Conservation (phyloP, 345 rosid species). For the Rhodomyrtus tomentosa region DNA sequence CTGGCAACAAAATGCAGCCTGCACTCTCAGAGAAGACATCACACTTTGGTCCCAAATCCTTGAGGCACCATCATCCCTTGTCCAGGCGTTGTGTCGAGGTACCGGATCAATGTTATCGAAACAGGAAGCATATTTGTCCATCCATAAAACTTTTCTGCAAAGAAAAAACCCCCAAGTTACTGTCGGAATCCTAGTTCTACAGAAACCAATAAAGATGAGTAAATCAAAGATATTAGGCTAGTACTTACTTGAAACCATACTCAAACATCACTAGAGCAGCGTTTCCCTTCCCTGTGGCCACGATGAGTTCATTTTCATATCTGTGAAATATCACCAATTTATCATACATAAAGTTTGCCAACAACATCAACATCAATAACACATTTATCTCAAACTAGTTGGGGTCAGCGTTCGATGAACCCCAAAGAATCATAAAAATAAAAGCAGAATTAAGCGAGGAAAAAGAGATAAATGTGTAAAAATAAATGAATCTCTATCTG, state of each 20-base stretch:
- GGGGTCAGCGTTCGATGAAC: no score
- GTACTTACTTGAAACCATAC: slow-evolving; percentile 68
- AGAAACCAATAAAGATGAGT: not conserved
- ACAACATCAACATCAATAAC: no score
- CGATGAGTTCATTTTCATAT: slow-evolving; percentile 54
- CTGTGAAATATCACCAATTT: slow-evolving; percentile 12
- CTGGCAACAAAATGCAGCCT: slow-evolving; percentile 78
- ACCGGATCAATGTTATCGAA: slow-evolving; percentile 75
- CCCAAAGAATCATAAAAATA: no score
- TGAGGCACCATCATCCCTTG: not conserved
- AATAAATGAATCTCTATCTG: no score
- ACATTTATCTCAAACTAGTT: no score
- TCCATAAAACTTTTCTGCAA: slow-evolving; percentile 64
- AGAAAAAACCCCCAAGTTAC: not conserved
- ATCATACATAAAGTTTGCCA: not conserved
- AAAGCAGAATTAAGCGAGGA: no score
- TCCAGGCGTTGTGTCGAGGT: slow-evolving; percentile 56
- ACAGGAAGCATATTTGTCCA: slow-evolving; percentile 61
- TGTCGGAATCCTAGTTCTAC: not conserved
- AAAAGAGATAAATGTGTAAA: no score
- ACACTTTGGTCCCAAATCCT: slow-evolving; percentile 8
- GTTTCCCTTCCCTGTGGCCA: slow-evolving; percentile 83
- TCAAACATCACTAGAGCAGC: slow-evolving; percentile 72
- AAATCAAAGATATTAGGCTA: not conserved
- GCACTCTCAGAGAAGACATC: slow-evolving; percentile 33